phyloP scores from a whole-genome alignment of 2,329 filamentous ascomycete genomes.

The Dactylellina leptospora region DNA sequence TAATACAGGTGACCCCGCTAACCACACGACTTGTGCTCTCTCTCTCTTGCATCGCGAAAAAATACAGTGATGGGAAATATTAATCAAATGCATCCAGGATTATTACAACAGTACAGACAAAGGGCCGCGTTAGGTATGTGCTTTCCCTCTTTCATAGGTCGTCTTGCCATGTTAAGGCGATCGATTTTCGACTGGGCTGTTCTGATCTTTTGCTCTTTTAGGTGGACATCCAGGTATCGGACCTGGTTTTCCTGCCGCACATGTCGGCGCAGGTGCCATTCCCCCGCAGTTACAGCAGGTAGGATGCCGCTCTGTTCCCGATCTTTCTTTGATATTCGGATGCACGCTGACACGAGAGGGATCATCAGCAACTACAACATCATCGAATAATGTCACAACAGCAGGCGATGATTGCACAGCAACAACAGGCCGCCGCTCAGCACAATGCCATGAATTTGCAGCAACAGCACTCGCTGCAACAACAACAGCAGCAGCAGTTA shows the following conservation, averaged over 20 bases:
- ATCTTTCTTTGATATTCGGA: neutral
- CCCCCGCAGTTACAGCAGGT: constrained; percentile 49
- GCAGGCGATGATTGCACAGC: constrained; percentile 20
- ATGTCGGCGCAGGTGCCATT: constrained; percentile 15
- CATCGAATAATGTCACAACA: constrained; percentile 18
- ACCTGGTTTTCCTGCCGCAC: constrained; percentile 33
- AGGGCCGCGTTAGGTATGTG: constrained; percentile 33
- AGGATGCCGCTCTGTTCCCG: neutral
- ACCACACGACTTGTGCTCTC: constrained; percentile 29
- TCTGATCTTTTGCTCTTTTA: neutral
- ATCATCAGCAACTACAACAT: neutral
- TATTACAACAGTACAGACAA: constrained; percentile 50
- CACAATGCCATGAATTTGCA: constrained; percentile 20
- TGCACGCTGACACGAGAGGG: neutral
- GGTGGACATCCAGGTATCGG: constrained; percentile 26
- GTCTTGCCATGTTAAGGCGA: neutral
- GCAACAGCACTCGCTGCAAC: neutral
- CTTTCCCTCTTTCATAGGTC: neutral
- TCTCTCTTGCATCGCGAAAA: constrained; percentile 5
- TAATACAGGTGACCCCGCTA: constrained; percentile 45
- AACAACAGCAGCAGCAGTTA: neutral
- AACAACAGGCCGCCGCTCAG: constrained; percentile 9
- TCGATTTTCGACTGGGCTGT: neutral
- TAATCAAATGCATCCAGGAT: constrained; percentile 50
- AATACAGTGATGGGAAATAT: constrained; percentile 51